A percentile compares a stretch with the other conserved stretches of the same genome.
Conservation (phyloP, 768 basidiomycete species). For the Rickenella mellea region DNA sequence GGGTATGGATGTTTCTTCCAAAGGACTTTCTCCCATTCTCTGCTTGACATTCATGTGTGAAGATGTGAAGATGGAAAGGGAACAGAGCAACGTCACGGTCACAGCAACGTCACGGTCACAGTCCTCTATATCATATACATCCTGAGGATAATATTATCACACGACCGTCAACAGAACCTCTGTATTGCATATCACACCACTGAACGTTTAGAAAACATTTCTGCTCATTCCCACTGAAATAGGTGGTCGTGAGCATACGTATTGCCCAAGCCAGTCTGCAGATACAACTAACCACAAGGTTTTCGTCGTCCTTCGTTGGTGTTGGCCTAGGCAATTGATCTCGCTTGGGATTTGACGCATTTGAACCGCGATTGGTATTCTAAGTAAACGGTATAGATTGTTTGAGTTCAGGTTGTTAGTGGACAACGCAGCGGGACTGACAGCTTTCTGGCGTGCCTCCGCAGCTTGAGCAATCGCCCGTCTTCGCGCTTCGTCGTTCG, state of each 20-base stretch:
- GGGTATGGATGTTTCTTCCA: conserved; percentile 70
- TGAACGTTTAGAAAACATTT: too few species aligned
- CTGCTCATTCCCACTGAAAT: too few species aligned
- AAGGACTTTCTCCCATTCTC: conserved; percentile 62
- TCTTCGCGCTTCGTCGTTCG: too few species aligned
- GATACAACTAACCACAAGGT: conserved; percentile 37
- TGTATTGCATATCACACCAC: too few species aligned
- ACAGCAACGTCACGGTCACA: too few species aligned
- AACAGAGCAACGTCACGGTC: too few species aligned
- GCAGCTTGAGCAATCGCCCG: conserved; percentile 59
- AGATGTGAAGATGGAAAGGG: conserved; percentile 2
- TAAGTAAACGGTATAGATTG: not conserved
- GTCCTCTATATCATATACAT: too few species aligned
- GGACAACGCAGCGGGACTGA: conserved; percentile 22
- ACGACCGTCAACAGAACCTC: too few species aligned
- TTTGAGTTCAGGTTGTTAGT: not conserved
- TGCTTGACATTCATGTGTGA: conserved; percentile 17
- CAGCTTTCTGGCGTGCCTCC: conserved; percentile 47
- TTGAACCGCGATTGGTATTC: conserved; percentile 35
- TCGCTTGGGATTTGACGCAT: conserved; percentile 33
- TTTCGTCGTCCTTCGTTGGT: conserved; percentile 28
- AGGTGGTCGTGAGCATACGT: too few species aligned
- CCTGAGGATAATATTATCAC: too few species aligned
- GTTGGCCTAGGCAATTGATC: conserved; percentile 36
- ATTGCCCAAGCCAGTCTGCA: too few species aligned